Conservation (phyloP, 345 rosid species). For the Ceriops tagal region DNA sequence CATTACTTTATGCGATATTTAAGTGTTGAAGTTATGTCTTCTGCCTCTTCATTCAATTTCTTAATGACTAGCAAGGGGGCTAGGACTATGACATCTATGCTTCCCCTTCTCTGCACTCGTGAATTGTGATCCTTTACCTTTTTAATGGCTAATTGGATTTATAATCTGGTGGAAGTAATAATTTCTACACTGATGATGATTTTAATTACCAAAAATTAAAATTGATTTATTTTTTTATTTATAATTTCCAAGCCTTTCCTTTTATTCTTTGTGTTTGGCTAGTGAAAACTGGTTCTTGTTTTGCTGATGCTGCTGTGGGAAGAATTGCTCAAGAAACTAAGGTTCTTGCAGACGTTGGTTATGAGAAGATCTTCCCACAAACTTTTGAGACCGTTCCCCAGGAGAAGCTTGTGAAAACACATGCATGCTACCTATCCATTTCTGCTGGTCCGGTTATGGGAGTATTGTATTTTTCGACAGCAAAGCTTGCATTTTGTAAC, state of each 20-base stretch:
- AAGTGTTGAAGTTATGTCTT: not conserved
- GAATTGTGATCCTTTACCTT: not conserved
- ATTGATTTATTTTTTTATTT: not conserved
- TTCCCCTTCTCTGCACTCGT: not conserved
- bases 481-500: conserved; percentile 78
- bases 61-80: not conserved
- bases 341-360: conserved; percentile 94
- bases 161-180: not conserved
- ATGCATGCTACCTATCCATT: conserved; percentile 88
- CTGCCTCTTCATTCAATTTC: not conserved
- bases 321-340: conserved; percentile 91
- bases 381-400: conserved; percentile 73
- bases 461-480: conserved; percentile 68
- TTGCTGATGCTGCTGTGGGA: conserved; percentile 87
- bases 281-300: conserved; percentile 95
- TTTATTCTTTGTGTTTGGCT: not conserved
- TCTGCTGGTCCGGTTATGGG: conserved; percentile 99
- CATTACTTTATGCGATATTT: not conserved
- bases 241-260: not conserved
- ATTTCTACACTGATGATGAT: not conserved
- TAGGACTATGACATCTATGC: not conserved
- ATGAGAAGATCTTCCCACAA: conserved; percentile 75
- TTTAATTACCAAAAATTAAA: not conserved
- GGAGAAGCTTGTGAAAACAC: conserved; percentile 71
- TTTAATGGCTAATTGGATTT: not conserved